These are phyloP conservation scores for Saururus chinensis DNA, from an alignment of 164 flowering plant species.

Conservation along the genomic window DNA sequence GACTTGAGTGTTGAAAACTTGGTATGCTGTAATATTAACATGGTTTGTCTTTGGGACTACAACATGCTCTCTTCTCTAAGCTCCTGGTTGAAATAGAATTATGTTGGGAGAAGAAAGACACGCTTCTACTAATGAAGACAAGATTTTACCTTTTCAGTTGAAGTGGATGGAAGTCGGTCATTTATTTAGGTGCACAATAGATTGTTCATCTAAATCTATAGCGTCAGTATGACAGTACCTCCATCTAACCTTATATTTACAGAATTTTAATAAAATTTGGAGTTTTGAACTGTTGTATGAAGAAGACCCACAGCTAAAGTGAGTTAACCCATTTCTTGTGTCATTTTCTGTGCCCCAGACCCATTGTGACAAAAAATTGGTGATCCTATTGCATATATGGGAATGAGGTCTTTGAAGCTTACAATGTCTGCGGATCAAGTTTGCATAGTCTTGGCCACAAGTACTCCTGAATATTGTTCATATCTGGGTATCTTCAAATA, in stretches of 20 bases:
- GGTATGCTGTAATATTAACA: too few species aligned
- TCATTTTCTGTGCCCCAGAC: neutral
- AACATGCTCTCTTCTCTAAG: too few species aligned
- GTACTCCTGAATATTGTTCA: conserved; percentile 66
- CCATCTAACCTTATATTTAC: neutral
- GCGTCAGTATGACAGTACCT: neutral
- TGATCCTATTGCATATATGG: neutral
- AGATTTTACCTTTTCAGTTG: too few species aligned
- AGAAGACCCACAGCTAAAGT: neutral
- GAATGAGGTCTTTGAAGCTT: conserved; percentile 8
- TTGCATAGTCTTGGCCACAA: conserved; percentile 78
- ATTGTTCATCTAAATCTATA: too few species aligned
- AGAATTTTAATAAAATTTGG: too few species aligned
- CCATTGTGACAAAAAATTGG: neutral
- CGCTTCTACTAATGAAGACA: too few species aligned
- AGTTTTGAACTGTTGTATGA: neutral
- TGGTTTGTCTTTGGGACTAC: too few species aligned
- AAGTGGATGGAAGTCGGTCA: too few species aligned
- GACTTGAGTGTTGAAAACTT: too few species aligned
- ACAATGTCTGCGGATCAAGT: conserved; percentile 60
- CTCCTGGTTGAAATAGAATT: too few species aligned
- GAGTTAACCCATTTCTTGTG: neutral
- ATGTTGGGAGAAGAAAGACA: too few species aligned
- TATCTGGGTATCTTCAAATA: conserved; percentile 40
- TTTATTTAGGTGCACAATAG: too few species aligned